Evolutionary conservation across 31 red algal genomes (phyloP).

Genomic region (Endocladia muricata): DNA sequence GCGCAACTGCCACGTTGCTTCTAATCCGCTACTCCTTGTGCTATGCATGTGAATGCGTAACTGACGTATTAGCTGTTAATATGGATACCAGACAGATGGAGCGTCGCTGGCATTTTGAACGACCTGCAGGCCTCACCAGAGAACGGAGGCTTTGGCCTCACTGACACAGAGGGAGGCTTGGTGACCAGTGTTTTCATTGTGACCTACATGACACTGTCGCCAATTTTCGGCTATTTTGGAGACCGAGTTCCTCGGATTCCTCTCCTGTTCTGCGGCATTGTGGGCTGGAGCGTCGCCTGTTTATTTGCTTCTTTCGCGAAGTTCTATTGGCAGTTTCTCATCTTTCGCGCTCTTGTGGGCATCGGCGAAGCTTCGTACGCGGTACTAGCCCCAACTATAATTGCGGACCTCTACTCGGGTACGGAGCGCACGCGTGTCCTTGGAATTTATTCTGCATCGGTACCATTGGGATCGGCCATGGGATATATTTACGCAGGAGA

Average conservation of each 20-base stretch:
- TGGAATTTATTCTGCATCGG: constrained; percentile 51
- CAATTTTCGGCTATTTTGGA: constrained; percentile 83
- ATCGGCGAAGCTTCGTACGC: constrained; percentile 86
- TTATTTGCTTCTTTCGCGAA: constrained; percentile 59
- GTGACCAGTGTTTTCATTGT: constrained; percentile 82
- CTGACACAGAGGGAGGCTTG: constrained; percentile 68
- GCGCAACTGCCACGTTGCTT: not conserved
- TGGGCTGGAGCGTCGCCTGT: constrained; percentile 53
- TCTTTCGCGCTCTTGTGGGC: constrained; percentile 81
- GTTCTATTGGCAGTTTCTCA: constrained; percentile 68
- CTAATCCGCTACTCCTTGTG: not conserved
- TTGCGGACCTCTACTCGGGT: constrained; percentile 76
- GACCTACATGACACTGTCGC: constrained; percentile 82
- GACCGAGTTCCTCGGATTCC: constrained; percentile 67
- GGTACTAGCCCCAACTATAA: constrained; percentile 78
- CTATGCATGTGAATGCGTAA: not conserved
- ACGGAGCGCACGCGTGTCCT: constrained; percentile 76
- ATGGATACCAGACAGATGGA: constrained; percentile 90
- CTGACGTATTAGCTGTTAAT: not conserved
- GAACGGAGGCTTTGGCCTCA: constrained; percentile 73
- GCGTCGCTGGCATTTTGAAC: constrained; percentile 72
- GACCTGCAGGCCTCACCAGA: constrained; percentile 70
- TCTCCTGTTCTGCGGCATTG: constrained; percentile 62
- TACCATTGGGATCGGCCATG: constrained; percentile 71
- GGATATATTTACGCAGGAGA: constrained; percentile 84